Conservation (phyloP, 306 rosid genomes). For the Dicorynia guianensis region DNA sequence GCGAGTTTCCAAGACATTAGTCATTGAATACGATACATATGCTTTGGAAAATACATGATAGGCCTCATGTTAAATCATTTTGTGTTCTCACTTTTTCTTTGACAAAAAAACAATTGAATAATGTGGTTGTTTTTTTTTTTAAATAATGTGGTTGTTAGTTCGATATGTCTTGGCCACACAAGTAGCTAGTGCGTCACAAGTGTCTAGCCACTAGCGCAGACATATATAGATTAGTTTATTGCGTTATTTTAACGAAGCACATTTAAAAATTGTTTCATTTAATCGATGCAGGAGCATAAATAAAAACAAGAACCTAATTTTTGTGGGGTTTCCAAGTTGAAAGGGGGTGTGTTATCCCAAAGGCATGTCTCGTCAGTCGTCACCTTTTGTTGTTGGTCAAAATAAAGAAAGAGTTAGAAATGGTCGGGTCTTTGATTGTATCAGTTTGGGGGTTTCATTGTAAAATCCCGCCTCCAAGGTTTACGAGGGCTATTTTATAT, state of each 20-base stretch:
- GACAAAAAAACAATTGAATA: background rate
- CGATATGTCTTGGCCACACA: background rate
- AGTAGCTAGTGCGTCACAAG: background rate
- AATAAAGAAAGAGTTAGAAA: slow-evolving; percentile 25
- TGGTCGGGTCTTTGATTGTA: background rate
- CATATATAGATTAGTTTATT: too few species aligned
- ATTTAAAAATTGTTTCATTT: background rate
- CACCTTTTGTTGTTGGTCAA: slow-evolving; percentile 43
- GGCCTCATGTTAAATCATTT: background rate
- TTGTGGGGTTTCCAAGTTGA: slow-evolving; percentile 36
- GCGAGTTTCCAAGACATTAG: background rate
- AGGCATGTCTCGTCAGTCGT: slow-evolving; percentile 65
- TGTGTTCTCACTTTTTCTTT: background rate
- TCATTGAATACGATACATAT: background rate
- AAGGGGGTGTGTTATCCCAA: slow-evolving; percentile 55
- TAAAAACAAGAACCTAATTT: slow-evolving; percentile 25
- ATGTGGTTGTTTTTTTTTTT: too few species aligned
- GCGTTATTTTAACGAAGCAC: too few species aligned
- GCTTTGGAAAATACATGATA: background rate
- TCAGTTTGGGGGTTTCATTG: background rate
- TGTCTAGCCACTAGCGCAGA: background rate
- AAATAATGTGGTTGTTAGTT: background rate
- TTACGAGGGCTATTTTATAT: background rate
- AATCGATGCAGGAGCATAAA: background rate
- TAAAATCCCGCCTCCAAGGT: background rate